These are phyloP conservation scores for Ophiostoma montium DNA, from an alignment of 2,329 filamentous ascomycete species.

Conservation along the genomic window DNA sequence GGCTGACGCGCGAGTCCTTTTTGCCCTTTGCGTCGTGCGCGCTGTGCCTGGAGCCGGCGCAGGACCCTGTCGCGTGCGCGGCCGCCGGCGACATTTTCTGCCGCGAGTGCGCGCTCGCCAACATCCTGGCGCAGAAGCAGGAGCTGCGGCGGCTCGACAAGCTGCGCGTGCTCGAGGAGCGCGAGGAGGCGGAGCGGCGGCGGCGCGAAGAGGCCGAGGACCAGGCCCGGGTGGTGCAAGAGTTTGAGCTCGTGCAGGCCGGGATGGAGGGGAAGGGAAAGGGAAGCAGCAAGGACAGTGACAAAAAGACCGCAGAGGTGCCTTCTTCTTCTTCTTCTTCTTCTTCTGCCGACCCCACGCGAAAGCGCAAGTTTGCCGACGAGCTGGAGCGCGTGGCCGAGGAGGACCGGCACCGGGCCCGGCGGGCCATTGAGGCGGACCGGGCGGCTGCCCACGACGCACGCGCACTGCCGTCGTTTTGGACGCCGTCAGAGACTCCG, in stretches of 20 bases:
- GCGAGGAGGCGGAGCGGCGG: conserved; percentile 47
- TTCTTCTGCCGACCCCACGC: conserved; percentile 17
- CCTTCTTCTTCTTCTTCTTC: too few species aligned
- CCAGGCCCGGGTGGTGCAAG: conserved; percentile 52
- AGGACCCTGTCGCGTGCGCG: conserved; percentile 69
- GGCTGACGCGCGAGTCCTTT: conserved; percentile 79
- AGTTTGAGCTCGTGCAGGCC: conserved; percentile 77
- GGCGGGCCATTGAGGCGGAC: conserved; percentile 57
- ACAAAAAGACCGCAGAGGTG: conserved; percentile 19
- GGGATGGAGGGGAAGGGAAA: conserved; percentile 32
- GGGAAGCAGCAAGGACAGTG: neutral
- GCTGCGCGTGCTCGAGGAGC: conserved; percentile 43
- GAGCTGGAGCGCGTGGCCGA: conserved; percentile 57
- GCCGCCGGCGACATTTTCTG: conserved; percentile 84
- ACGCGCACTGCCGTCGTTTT: conserved; percentile 65
- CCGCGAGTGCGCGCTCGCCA: conserved; percentile 80
- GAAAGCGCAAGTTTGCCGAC: conserved; percentile 66
- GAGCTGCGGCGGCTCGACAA: conserved; percentile 75
- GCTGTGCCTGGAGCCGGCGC: conserved; percentile 69
- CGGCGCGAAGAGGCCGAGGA: conserved; percentile 54
- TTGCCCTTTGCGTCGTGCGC: conserved; percentile 81
- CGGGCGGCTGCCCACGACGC: conserved; percentile 52
- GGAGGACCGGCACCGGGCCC: conserved; percentile 56
- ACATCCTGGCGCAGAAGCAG: conserved; percentile 81
- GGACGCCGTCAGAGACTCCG: conserved; percentile 77